Evolutionary conservation across 108 stramenopile genomes (phyloP).

Genomic region (Pseudonitzschia multistriata): DNA sequence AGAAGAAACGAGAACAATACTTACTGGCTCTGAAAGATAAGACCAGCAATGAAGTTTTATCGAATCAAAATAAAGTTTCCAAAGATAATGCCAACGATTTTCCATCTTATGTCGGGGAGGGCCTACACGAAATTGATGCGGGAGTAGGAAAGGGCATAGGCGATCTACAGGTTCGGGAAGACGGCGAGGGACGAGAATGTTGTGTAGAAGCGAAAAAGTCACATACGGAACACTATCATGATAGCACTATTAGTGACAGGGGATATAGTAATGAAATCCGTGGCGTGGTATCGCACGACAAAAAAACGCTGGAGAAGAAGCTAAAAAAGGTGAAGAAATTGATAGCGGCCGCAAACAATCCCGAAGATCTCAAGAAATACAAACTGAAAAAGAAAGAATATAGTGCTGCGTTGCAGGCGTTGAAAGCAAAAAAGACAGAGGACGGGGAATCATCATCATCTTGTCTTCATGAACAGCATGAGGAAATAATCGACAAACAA

Average conservation of each 20-base stretch:
- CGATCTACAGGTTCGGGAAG: neutral
- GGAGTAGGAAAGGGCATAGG: neutral
- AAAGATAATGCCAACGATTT: neutral
- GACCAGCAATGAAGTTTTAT: no score
- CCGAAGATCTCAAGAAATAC: neutral
- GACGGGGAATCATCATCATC: neutral
- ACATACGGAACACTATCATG: neutral
- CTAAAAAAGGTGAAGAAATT: conserved; percentile 12
- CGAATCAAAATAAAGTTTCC: neutral
- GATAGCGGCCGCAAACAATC: neutral
- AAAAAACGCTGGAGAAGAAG: conserved; percentile 13
- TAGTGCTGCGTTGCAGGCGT: neutral
- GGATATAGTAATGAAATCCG: neutral
- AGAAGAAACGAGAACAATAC: conserved; percentile 16
- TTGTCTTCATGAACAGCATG: conserved; percentile 1
- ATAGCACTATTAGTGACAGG: neutral
- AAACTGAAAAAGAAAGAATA: conserved; percentile 9
- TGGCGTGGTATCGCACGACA: neutral
- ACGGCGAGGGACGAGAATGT: neutral
- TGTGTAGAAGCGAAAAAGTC: neutral
- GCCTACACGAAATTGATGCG: neutral
- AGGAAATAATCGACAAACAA: neutral
- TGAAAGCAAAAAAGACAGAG: neutral
- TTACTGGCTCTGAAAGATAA: neutral
- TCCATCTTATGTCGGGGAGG: neutral